Conservation (phyloP, 2,329 filamentous ascomycete genomes). For the Xylariaceae sp. region DNA sequence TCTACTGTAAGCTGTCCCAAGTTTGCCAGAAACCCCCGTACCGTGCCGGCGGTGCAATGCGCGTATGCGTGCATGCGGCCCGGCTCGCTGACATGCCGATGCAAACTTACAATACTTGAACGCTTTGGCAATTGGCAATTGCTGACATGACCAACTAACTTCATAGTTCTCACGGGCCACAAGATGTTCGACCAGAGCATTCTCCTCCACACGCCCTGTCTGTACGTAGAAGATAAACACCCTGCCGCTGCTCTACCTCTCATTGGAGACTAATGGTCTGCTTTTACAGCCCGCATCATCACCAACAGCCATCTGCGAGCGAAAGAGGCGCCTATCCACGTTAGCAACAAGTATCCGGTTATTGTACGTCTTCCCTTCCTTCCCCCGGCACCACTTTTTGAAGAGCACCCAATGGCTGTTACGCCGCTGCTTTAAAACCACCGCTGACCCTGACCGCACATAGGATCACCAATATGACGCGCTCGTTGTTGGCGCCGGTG, state of each 20-base stretch:
- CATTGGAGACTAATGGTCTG: conserved; percentile 11
- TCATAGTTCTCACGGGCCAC: conserved; percentile 57
- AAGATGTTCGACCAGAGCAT: conserved; percentile 65
- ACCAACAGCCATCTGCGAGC: conserved; percentile 80
- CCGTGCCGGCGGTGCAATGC: conserved; percentile 2
- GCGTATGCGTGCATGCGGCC: neutral
- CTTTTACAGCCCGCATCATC: conserved; percentile 68
- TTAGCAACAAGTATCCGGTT: conserved; percentile 88
- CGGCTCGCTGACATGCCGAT: neutral
- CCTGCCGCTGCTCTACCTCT: conserved; percentile 1
- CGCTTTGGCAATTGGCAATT: neutral
- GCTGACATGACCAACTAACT: conserved; percentile 9
- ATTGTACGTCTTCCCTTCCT: conserved; percentile 57
- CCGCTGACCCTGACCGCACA: conserved; percentile 20
- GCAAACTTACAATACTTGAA: neutral
- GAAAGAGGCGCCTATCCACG: conserved; percentile 83
- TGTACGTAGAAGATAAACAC: conserved; percentile 46
- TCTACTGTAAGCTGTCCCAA: conserved; percentile 48
- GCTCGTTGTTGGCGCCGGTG: conserved; percentile 82
- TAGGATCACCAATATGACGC: conserved; percentile 98
- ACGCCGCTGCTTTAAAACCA: too few species aligned
- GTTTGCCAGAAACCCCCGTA: too few species aligned
- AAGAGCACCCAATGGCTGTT: too few species aligned
- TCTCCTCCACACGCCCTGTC: conserved; percentile 79
- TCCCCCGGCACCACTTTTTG: neutral